Conservation (phyloP, 2,329 filamentous ascomycete species). For the Trichoderma guizhouense region DNA sequence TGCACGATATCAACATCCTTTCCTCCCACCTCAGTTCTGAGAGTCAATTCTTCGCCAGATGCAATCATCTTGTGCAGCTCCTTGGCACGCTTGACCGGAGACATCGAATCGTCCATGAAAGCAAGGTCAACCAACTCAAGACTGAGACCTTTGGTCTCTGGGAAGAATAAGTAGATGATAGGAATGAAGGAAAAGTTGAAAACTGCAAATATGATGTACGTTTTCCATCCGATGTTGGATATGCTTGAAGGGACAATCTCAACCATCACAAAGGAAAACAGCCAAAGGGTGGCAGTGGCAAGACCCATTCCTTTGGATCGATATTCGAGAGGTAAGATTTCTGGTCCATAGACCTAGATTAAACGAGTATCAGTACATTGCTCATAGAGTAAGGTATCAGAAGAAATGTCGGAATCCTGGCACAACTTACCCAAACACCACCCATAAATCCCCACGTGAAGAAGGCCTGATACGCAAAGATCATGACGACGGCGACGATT, state of each 20-base stretch:
- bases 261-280: constrained; percentile 32
- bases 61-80: constrained; percentile 9
- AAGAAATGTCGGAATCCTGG: constrained; percentile 13
- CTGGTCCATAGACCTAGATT: constrained; percentile 25
- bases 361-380: neutral
- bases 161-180: constrained; percentile 30
- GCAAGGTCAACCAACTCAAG: constrained; percentile 41
- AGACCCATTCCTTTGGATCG: constrained; percentile 33
- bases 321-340: constrained; percentile 32
- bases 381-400: neutral
- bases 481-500: constrained; percentile 39
- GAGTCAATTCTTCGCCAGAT: neutral
- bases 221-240: constrained; percentile 27
- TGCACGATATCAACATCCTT: neutral
- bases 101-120: constrained; percentile 22
- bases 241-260: constrained; percentile 22
- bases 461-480: constrained; percentile 40
- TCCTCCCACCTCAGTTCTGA: neutral
- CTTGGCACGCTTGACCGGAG: constrained; percentile 10
- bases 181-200: constrained; percentile 29
- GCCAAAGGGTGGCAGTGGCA: constrained; percentile 34
- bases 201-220: constrained; percentile 31
- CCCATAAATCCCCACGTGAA: constrained; percentile 40
- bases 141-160: constrained; percentile 34
- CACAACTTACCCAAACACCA: constrained; percentile 35